Percentiles rank a stretch among this genome's conserved stretches.
phyloP scores from a whole-genome alignment of 192 early-diverging fungal species.

The Rhizoclosmatium globosum region DNA sequence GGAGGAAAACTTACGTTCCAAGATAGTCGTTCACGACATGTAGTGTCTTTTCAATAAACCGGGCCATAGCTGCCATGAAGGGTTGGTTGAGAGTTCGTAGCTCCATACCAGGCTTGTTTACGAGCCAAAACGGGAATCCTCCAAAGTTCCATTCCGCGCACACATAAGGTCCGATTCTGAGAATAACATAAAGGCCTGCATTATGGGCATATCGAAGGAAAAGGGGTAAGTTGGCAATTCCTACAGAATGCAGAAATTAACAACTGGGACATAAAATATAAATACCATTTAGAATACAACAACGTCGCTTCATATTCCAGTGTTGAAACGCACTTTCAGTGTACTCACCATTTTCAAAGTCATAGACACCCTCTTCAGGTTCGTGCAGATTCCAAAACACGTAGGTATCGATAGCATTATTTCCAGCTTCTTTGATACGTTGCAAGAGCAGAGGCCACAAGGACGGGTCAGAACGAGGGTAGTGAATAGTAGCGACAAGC shows the following conservation, averaged over 20 bases:
- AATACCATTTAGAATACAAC: background rate
- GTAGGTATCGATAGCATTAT: conserved; percentile 71
- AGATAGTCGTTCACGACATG: background rate
- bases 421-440: conserved; percentile 58
- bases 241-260: background rate
- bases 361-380: conserved; percentile 54
- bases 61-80: background rate
- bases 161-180: conserved; percentile 70
- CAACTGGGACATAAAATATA: background rate
- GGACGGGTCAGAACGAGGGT: conserved; percentile 61
- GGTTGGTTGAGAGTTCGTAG: background rate
- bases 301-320: background rate
- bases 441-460: conserved; percentile 66
- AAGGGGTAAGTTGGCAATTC: conserved; percentile 54
- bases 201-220: conserved; percentile 57
- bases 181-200: conserved; percentile 61
- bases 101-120: conserved; percentile 8
- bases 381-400: conserved; percentile 78
- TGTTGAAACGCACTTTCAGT: background rate
- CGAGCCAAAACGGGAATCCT: conserved; percentile 69
- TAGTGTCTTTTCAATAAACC: conserved; percentile 15
- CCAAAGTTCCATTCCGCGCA: conserved; percentile 71
- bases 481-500: conserved; percentile 64
- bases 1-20: conserved; percentile 31
- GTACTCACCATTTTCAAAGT: conserved; percentile 59